These are phyloP conservation scores for Trichoderma parareesei DNA, from an alignment of 495 filamentous ascomycete species.

Conservation along the genomic window DNA sequence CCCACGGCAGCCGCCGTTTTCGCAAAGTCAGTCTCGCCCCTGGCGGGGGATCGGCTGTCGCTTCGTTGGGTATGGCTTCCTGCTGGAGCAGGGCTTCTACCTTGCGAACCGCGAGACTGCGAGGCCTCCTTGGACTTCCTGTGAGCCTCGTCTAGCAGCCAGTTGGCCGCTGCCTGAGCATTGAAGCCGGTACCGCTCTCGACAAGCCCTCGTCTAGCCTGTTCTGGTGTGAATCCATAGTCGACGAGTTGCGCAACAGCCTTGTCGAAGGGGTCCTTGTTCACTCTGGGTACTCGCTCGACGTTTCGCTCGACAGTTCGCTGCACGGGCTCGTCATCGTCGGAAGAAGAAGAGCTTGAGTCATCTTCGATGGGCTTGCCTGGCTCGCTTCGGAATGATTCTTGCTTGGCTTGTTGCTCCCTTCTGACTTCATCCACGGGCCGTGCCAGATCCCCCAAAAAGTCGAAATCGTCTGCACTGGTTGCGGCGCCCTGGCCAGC, in stretches of 20 bases:
- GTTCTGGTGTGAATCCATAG: conserved; percentile 85
- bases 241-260: conserved; percentile 88
- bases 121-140: conserved; percentile 52
- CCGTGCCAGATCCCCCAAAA: conserved; percentile 77
- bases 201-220: conserved; percentile 65
- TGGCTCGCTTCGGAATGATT: conserved; percentile 31
- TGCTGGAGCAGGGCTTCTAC: background rate
- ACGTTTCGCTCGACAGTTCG: background rate
- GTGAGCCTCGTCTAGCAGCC: conserved; percentile 87
- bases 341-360: conserved; percentile 20
- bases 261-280: conserved; percentile 58
- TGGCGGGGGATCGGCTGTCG: conserved; percentile 49
- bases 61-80: conserved; percentile 21
- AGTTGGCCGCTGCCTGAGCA: conserved; percentile 81
- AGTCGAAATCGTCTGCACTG: conserved; percentile 75
- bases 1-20: conserved; percentile 77
- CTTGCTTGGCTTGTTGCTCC: conserved; percentile 30
- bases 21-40: conserved; percentile 65
- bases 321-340: background rate
- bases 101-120: conserved; percentile 32
- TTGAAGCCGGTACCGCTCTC: conserved; percentile 72
- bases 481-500: background rate
- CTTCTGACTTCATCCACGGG: conserved; percentile 70
- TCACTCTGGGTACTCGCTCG: conserved; percentile 12
- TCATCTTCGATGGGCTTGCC: conserved; percentile 39